Percentiles rank a stretch among this genome's conserved stretches.
phyloP scores from a whole-genome alignment of 129 eudicot genomes.

The Flaveria ramosissima region DNA sequence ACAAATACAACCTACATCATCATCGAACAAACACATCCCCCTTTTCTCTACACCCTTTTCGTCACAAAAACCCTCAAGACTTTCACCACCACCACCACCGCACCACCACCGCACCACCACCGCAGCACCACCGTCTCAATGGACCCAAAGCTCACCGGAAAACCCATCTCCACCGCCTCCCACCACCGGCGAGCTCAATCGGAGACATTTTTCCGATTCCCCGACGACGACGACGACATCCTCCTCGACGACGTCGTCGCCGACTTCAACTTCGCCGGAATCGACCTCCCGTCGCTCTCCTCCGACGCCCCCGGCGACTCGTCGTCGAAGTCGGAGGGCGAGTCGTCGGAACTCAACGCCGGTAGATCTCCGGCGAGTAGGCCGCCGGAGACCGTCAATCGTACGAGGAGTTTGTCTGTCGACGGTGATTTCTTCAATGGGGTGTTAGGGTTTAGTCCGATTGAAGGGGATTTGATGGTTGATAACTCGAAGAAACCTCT shows the following conservation, averaged over 20 bases:
- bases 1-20: no score
- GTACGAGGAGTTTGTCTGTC: conserved; percentile 71
- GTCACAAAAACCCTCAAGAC: neutral
- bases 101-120: neutral
- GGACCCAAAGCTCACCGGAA: conserved; percentile 63
- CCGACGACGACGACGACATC: conserved; percentile 74
- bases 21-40: no score
- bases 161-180: conserved; percentile 36
- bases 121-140: conserved; percentile 9
- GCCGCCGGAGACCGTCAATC: conserved; percentile 36
- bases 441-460: conserved; percentile 48
- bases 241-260: conserved; percentile 77
- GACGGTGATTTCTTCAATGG: conserved; percentile 90
- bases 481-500: conserved; percentile 65
- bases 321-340: conserved; percentile 45
- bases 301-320: conserved; percentile 43
- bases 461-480: conserved; percentile 56
- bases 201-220: conserved; percentile 79
- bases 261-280: conserved; percentile 55
- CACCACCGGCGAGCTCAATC: conserved; percentile 94
- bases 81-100: neutral
- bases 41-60: no score
- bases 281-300: conserved; percentile 41
- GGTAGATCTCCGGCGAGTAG: conserved; percentile 30
- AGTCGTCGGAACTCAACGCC: conserved; percentile 46